A percentile compares a stretch with the other conserved stretches of the same genome.
These are phyloP conservation scores for Hibiscus tridactylites DNA, from an alignment of 345 rosid species.

Conservation along the genomic window DNA sequence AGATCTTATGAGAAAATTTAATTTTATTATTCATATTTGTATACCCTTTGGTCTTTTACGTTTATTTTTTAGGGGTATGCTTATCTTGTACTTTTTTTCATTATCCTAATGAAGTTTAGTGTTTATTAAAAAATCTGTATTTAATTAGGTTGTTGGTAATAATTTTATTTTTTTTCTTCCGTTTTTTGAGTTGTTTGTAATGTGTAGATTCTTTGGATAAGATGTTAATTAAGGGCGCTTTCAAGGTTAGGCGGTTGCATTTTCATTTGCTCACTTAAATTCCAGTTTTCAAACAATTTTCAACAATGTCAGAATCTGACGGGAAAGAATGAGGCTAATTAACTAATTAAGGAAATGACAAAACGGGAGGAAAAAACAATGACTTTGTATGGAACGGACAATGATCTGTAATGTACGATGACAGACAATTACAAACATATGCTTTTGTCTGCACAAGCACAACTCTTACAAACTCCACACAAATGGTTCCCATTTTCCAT, in stretches of 20 bases:
- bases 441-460: background rate
- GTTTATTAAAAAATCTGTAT: too few species aligned
- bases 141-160: too few species aligned
- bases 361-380: background rate
- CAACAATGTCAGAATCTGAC: background rate
- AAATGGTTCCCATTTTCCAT: background rate
- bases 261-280: background rate
- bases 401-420: background rate
- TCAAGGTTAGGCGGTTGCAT: too few species aligned
- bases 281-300: background rate
- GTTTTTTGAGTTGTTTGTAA: background rate
- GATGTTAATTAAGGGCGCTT: background rate
- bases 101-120: too few species aligned
- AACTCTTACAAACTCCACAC: background rate
- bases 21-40: too few species aligned
- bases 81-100: too few species aligned
- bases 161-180: background rate
- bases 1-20: too few species aligned
- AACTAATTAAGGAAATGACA: background rate
- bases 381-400: background rate
- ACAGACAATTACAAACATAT: background rate
- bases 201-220: background rate
- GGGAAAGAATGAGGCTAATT: background rate
- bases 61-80: too few species aligned
- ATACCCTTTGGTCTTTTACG: too few species aligned